Evolutionary conservation across 345 rosid genomes (phyloP).

Genomic region (Reutealis trisperma): DNA sequence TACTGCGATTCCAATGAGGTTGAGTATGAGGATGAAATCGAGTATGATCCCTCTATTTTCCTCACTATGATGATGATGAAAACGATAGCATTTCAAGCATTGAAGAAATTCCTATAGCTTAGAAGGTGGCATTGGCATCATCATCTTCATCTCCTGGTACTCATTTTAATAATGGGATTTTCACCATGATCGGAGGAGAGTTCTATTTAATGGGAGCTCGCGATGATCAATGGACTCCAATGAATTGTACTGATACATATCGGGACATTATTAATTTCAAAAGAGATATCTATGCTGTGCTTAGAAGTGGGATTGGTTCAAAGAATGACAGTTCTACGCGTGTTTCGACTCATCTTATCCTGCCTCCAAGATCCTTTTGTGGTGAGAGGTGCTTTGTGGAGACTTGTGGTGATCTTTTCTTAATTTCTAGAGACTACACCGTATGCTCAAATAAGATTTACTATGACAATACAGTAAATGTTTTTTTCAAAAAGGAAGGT

Average conservation of each 20-base stretch:
- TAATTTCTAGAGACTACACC: conserved; percentile 17
- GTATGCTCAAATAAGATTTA: background rate
- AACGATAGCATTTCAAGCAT: background rate
- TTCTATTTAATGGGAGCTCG: background rate
- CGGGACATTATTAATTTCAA: background rate
- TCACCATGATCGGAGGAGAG: background rate
- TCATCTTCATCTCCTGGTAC: background rate
- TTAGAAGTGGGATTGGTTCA: background rate
- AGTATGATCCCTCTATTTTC: too few species aligned
- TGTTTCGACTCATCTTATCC: background rate
- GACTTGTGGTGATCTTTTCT: conserved; percentile 10
- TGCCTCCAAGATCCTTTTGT: background rate
- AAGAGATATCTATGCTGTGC: background rate
- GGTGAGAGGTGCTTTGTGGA: conserved; percentile 17
- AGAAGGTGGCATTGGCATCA: background rate
- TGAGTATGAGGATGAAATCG: background rate
- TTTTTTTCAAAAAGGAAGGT: background rate
- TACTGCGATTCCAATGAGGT: background rate
- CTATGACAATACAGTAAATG: background rate
- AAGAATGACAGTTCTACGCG: background rate
- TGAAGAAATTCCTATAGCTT: background rate
- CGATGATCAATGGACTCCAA: background rate
- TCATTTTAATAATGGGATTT: background rate
- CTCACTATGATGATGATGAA: background rate
- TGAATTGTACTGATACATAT: background rate